phyloP scores from a whole-genome alignment of 805 yeast species.

The Blastobotrys peoriensis region DNA sequence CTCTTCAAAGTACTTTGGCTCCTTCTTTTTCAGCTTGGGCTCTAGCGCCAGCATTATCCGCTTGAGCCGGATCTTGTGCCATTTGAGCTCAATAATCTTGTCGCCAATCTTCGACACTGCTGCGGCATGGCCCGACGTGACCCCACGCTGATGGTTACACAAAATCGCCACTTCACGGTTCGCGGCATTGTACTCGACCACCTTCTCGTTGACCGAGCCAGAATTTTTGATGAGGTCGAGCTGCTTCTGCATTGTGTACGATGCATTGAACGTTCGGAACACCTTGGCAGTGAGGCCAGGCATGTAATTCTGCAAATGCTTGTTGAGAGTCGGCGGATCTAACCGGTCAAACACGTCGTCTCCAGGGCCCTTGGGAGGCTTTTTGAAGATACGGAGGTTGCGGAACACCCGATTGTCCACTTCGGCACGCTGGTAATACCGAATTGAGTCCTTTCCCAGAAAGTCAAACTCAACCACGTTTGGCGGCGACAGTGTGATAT shows the following conservation, averaged over 20 bases:
- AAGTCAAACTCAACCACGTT: constrained; percentile 83
- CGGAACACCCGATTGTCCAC: constrained; percentile 91
- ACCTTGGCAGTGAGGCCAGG: constrained; percentile 93
- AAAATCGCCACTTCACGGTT: constrained; percentile 91
- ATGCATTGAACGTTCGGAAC: constrained; percentile 95
- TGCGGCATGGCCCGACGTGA: constrained; percentile 76
- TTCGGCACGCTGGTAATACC: constrained; percentile 87
- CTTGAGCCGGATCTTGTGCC: constrained; percentile 76
- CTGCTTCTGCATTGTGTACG: constrained; percentile 95
- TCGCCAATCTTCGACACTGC: constrained; percentile 75
- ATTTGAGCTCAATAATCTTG: constrained; percentile 68
- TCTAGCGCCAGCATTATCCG: constrained; percentile 66
- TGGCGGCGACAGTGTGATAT: constrained; percentile 79
- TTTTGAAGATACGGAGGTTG: constrained; percentile 79
- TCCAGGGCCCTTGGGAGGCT: constrained; percentile 83
- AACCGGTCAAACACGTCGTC: constrained; percentile 89
- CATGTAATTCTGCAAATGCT: constrained; percentile 84
- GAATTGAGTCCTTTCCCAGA: constrained; percentile 90
- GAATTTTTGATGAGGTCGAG: constrained; percentile 76
- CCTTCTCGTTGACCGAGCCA: constrained; percentile 83
- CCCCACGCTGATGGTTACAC: constrained; percentile 95
- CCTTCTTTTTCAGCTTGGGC: constrained; percentile 41
- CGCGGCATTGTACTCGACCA: constrained; percentile 86
- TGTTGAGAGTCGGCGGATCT: constrained; percentile 76
- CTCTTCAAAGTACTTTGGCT: constrained; percentile 58